Percentiles rank a stretch among this genome's conserved stretches.
phyloP scores from a whole-genome alignment of 73 alveolate species.

The Tetrahymena borealis region DNA sequence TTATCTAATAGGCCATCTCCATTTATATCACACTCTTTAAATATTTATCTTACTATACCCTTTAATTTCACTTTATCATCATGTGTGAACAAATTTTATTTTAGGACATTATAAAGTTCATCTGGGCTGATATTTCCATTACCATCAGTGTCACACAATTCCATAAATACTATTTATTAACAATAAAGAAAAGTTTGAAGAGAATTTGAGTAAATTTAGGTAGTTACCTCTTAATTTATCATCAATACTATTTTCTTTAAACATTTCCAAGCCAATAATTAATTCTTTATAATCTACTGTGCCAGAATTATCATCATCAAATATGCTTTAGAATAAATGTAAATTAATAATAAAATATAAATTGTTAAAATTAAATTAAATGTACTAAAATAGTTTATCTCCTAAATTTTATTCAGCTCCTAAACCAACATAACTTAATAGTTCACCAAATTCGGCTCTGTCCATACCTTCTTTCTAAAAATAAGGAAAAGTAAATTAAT shows the following conservation, averaged over 20 bases:
- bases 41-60: slow-evolving; percentile 51
- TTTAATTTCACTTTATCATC: slow-evolving; percentile 59
- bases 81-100: slow-evolving; percentile 44
- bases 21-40: slow-evolving; percentile 63
- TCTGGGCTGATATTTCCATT: slow-evolving; percentile 62
- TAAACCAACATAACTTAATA: slow-evolving; percentile 23
- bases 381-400: slow-evolving; percentile 38
- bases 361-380: neutral
- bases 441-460: slow-evolving; percentile 28
- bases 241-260: slow-evolving; percentile 59
- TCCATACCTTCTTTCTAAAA: slow-evolving; percentile 10
- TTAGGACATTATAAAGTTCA: slow-evolving; percentile 67
- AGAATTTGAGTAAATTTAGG: too few relatives aligned
- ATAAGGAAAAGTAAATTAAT: neutral
- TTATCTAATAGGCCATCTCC: slow-evolving; percentile 73
- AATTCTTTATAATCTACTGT: slow-evolving; percentile 72
- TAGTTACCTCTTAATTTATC: slow-evolving; percentile 77
- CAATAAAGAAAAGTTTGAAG: too few relatives aligned
- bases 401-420: slow-evolving; percentile 34
- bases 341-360: neutral
- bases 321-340: slow-evolving; percentile 17
- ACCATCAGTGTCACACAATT: slow-evolving; percentile 73
- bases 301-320: slow-evolving; percentile 78
- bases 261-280: slow-evolving; percentile 72
- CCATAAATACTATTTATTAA: slow-evolving; percentile 61